Evolutionary conservation across 345 rosid genomes (phyloP), one percentile per base, ranked within the genome.

Genomic region (Eucalyptus decipiens): DNA sequence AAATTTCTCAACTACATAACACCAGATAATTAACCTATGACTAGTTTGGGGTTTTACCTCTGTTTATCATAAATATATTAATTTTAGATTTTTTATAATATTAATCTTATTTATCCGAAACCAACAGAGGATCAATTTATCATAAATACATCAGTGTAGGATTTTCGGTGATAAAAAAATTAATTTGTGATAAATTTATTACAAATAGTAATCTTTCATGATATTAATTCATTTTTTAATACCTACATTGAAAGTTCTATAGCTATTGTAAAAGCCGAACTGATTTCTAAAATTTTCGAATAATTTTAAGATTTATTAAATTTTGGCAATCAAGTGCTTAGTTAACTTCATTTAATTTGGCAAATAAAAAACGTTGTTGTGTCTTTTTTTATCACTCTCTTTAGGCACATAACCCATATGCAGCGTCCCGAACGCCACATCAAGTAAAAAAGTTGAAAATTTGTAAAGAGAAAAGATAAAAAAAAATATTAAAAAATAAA

Each of bases 151-250:
- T 0, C 0, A 26, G 0, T 58, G 26, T 56, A 24, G 5, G 30
- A 9, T 24, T 56, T 56, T 56, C 24, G 0, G 0, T 0, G 1
- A 24, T 23, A 0, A 2, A 58, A 26, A 58, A 2, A 26, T 58
- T 58, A 58, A 58, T 58, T 58, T 58, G 1, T 0, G 0, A 1
- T 58, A 58, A 58, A 58, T 58, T 11, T 58, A 11, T 26, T 3
- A 26, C 0, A 58, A 5, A 26, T 58, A 4, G 3, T 24, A 6
- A 28, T 11, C 2, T 3, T 28, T 60, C 4, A 11, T 28, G 16
- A 3, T 60, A 60, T 60, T 60, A 12, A 28, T 14, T 28, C 4
- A 26, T 28, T 60, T 23, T 56, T 56, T 56, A 23, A 10, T 56
- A 56, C 62, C 62, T 4, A 56, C 2, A 52, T 52, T 52, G 58